A percentile compares a stretch with the other conserved stretches of the same genome.
These are phyloP conservation scores for Saccharomyces hybrid DNA, from an alignment of 1,139 yeast genomes.

Conservation along the genomic window DNA sequence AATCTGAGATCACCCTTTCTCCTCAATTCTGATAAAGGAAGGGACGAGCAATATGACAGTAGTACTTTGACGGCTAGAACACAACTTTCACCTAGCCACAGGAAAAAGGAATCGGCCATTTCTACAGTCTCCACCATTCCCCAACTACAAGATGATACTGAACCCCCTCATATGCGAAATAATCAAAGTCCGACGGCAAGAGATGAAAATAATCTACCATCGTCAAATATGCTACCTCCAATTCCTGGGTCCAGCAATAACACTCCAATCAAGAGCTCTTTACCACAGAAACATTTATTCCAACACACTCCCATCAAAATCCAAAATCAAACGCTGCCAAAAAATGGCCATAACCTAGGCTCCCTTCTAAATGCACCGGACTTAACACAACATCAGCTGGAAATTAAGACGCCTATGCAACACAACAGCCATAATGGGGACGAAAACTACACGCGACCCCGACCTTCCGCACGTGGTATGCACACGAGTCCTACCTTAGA, in stretches of 20 bases:
- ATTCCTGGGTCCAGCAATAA: conserved; percentile 26
- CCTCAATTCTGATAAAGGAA: conserved; percentile 22
- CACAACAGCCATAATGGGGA: background rate
- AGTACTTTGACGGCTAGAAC: background rate
- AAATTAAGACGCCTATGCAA: conserved; percentile 1
- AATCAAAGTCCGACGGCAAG: conserved; percentile 1
- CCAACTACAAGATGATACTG: conserved; percentile 11
- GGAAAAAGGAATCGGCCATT: conserved; percentile 12
- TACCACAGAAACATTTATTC: conserved; percentile 26
- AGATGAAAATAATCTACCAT: conserved; percentile 12
- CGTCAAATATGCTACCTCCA: conserved; percentile 20
- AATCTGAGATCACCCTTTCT: conserved; percentile 29
- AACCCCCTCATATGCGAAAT: conserved; percentile 9
- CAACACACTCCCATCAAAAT: conserved; percentile 28
- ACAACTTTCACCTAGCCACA: conserved; percentile 4
- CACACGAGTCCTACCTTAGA: conserved; percentile 5
- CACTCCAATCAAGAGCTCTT: conserved; percentile 17
- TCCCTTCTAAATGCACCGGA: background rate
- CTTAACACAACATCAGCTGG: background rate
- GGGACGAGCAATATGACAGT: conserved; percentile 7
- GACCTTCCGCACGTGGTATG: background rate
- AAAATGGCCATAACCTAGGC: background rate
- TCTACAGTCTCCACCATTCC: conserved; percentile 18
- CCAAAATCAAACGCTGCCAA: background rate
- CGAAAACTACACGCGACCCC: background rate